Conservation (phyloP, 1,284 basidiomycete genomes). For the Chalciporus piperatoides region DNA sequence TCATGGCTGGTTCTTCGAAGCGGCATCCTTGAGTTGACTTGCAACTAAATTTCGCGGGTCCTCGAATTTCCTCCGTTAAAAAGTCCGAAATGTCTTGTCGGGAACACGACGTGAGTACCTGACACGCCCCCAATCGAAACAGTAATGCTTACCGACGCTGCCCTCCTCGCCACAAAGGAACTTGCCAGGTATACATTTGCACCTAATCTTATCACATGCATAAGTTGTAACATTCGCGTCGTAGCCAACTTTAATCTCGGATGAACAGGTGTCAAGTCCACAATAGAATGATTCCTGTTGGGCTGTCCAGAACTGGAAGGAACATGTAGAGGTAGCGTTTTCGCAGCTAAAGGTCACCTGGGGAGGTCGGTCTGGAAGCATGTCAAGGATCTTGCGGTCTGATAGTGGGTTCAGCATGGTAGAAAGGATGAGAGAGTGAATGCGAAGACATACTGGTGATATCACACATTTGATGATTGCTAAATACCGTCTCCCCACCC, state of each 20-base stretch:
- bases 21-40: conserved; percentile 71
- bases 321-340: conserved; percentile 57
- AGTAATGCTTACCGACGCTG: conserved; percentile 71
- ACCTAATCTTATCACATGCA: conserved; percentile 79
- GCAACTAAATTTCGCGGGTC: conserved; percentile 88
- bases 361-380: conserved; percentile 83
- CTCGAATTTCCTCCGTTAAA: conserved; percentile 84
- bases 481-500: conserved; percentile 86
- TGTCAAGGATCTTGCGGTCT: conserved; percentile 89
- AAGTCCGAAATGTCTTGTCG: conserved; percentile 89
- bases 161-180: conserved; percentile 97
- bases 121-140: neutral
- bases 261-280: conserved; percentile 66
- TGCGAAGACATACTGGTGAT: conserved; percentile 76
- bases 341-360: conserved; percentile 95
- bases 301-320: conserved; percentile 98
- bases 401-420: conserved; percentile 6
- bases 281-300: conserved; percentile 96
- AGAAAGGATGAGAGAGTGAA: neutral
- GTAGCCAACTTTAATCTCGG: conserved; percentile 49
- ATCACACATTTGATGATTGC: conserved; percentile 96
- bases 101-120: neutral
- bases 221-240: conserved; percentile 75
- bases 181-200: conserved; percentile 86
- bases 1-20: conserved; percentile 97